Base-by-base conservation (phyloP, 2,329 filamentous ascomycete species). In the Fusarium ambrosium region DNA sequence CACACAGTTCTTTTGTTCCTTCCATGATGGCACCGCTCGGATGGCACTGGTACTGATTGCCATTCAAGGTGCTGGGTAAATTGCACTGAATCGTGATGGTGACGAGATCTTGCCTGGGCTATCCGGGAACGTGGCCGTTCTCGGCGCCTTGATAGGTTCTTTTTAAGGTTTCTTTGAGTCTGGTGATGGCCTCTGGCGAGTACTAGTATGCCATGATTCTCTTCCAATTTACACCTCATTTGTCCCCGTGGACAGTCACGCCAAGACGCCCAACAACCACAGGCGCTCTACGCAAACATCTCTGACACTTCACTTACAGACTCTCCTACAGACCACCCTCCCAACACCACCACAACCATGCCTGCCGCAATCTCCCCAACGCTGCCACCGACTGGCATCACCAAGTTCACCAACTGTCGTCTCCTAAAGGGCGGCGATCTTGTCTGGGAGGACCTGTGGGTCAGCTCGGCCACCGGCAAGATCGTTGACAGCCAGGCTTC, bases 391-490 rank as follows among this genome's bases (percentile, higher is more conserved):
- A 86, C 87, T 73, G 88, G 88, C 79, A 92, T 98, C 80, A 95
- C 93, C 80, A 97, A 96, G 82, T 93, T 97, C 82, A 97, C 94
- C 79, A 97, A 97, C 85, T 97, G 95, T 81, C 91, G 93, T 61
- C 86, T 97, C 29, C 87, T 96, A 69, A 91, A 90, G 79, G 91
- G 90, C 76, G 88, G 92, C 74, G 80, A 87, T 22, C 87, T 98
- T 29, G 88, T 97, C 53, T 84, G 90, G 53, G 91, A 93, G 73
- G 95, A 98, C 80, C 89, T 98, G n/a, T 98, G 95, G 95, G 91
- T 98, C 70, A 95, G 93, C 82, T 93, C 94, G 1, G 81, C 88
- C 18, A 94, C 92, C 1, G 95, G 95, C 75, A 95, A 94, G 82
- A 94, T 98, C 79, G 87, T 98, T 58, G 89, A 92, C 76, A 94